A percentile compares a stretch with the other conserved stretches of the same genome.
phyloP scores from a whole-genome alignment of 495 filamentous ascomycete genomes.

The Xylaria palmicola region DNA sequence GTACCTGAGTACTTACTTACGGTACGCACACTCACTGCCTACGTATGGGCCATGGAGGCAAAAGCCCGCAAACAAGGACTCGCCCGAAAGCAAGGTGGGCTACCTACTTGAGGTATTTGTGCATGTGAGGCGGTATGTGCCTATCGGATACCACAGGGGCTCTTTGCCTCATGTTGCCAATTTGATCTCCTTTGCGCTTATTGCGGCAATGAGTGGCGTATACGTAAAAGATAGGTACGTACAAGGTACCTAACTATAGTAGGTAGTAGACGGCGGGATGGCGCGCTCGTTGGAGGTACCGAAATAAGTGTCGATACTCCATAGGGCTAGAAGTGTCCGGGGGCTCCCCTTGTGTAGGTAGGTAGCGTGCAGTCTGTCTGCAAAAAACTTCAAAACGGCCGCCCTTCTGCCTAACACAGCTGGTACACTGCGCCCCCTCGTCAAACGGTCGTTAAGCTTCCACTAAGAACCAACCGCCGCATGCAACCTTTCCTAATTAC shows the following conservation, averaged over 20 bases:
- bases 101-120: background rate
- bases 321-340: too few species aligned
- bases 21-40: too few species aligned
- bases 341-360: too few species aligned
- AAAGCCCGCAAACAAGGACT: background rate
- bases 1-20: too few species aligned
- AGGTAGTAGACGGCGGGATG: too few species aligned
- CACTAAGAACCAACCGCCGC: slow-evolving; percentile 14
- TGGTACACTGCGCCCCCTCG: too few species aligned
- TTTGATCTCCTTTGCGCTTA: background rate
- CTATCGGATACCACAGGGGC: background rate
- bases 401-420: too few species aligned
- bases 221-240: background rate
- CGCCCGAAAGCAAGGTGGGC: background rate
- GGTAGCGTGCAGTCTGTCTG: too few species aligned
- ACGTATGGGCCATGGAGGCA: too few species aligned
- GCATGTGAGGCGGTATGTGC: background rate
- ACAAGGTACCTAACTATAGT: background rate
- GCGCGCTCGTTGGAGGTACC: too few species aligned
- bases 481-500: slow-evolving; percentile 18
- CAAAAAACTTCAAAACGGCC: too few species aligned
- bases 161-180: background rate
- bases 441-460: slow-evolving; percentile 14
- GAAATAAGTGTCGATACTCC: too few species aligned
- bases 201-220: slow-evolving; percentile 6